These are phyloP conservation scores for Byssochlamys sp. DNA, from an alignment of 2,329 filamentous ascomycete genomes.

Conservation along the genomic window DNA sequence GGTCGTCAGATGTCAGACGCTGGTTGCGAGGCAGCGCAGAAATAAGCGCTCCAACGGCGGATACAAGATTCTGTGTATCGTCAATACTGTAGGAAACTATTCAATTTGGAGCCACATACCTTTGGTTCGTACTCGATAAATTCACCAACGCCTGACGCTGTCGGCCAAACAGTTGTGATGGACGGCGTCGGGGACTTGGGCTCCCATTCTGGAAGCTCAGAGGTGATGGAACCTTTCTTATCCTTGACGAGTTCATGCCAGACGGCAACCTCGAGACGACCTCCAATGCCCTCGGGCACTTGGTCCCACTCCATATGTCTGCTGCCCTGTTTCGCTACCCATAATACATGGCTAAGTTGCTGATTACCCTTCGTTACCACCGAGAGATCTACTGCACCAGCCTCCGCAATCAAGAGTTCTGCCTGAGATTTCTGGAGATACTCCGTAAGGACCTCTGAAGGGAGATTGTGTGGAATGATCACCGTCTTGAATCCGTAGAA, in stretches of 20 bases:
- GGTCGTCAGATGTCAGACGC: slow-evolving; percentile 62
- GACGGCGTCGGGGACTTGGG: slow-evolving; percentile 41
- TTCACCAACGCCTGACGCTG: slow-evolving; percentile 45
- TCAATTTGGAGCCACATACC: slow-evolving; percentile 26
- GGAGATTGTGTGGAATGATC: slow-evolving; percentile 71
- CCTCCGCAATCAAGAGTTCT: slow-evolving; percentile 73
- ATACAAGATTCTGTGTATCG: slow-evolving; percentile 59
- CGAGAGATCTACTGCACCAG: slow-evolving; percentile 77
- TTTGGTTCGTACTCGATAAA: slow-evolving; percentile 72
- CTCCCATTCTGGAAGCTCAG: slow-evolving; percentile 56
- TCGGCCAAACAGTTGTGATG: slow-evolving; percentile 34
- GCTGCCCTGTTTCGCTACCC: slow-evolving; percentile 86
- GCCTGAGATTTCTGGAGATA: slow-evolving; percentile 65
- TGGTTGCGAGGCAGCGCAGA: slow-evolving; percentile 66
- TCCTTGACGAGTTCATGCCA: slow-evolving; percentile 86
- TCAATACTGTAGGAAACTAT: slow-evolving; percentile 2
- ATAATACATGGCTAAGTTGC: slow-evolving; percentile 67
- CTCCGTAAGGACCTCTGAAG: slow-evolving; percentile 57
- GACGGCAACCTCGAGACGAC: slow-evolving; percentile 69
- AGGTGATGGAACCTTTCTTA: slow-evolving; percentile 47
- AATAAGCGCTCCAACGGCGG: slow-evolving; percentile 71
- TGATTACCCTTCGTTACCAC: slow-evolving; percentile 59
- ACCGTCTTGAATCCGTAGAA: slow-evolving; percentile 84
- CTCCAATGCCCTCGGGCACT: slow-evolving; percentile 65
- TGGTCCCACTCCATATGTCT: slow-evolving; percentile 93